These are phyloP conservation scores for Lagerstroemia speciosa DNA, from an alignment of 345 rosid genomes.

Conservation along the genomic window DNA sequence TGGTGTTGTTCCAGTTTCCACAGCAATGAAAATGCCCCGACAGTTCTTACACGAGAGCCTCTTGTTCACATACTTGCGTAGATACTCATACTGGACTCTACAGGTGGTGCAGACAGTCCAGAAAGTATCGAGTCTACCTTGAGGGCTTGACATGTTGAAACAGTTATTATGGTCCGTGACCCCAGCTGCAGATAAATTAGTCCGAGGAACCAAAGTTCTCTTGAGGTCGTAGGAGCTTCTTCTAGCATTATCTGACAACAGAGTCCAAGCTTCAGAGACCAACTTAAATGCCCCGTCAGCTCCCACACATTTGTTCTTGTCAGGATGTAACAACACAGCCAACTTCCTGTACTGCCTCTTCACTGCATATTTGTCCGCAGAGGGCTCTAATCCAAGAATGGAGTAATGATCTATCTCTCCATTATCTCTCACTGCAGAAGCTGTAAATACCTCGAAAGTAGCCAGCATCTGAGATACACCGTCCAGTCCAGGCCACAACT, in stretches of 20 bases:
- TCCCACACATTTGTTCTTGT: slow-evolving; percentile 83
- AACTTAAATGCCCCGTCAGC: slow-evolving; percentile 97
- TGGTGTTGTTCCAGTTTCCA: slow-evolving; percentile 82
- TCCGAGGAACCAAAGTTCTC: slow-evolving; percentile 35
- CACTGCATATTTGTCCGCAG: slow-evolving; percentile 72
- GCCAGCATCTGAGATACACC: slow-evolving; percentile 90
- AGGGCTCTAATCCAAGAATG: slow-evolving; percentile 82
- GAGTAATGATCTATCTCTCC: slow-evolving; percentile 74
- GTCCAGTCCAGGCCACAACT: slow-evolving; percentile 67
- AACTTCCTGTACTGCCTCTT: slow-evolving; percentile 86
- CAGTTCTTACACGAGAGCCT: slow-evolving; percentile 97
- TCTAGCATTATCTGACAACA: slow-evolving; percentile 57
- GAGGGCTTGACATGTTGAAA: slow-evolving; percentile 40
- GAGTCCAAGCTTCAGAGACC: slow-evolving; percentile 87
- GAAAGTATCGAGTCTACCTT: slow-evolving; percentile 71
- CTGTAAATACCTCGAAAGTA: slow-evolving; percentile 82
- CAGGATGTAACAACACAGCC: slow-evolving; percentile 94
- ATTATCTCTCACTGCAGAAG: slow-evolving; percentile 56
- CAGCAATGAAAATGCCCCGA: slow-evolving; percentile 81
- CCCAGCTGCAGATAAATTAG: slow-evolving; percentile 40
- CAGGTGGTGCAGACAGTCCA: slow-evolving; percentile 99
- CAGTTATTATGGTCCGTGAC: slow-evolving; percentile 26
- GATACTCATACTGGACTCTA: slow-evolving; percentile 95
- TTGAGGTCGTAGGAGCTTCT: slow-evolving; percentile 56
- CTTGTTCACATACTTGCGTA: slow-evolving; percentile 91